A percentile compares a stretch with the other conserved stretches of the same genome.
Conservation (phyloP, 31 red algal genomes). For the Odonthalia washingtoniensis region DNA sequence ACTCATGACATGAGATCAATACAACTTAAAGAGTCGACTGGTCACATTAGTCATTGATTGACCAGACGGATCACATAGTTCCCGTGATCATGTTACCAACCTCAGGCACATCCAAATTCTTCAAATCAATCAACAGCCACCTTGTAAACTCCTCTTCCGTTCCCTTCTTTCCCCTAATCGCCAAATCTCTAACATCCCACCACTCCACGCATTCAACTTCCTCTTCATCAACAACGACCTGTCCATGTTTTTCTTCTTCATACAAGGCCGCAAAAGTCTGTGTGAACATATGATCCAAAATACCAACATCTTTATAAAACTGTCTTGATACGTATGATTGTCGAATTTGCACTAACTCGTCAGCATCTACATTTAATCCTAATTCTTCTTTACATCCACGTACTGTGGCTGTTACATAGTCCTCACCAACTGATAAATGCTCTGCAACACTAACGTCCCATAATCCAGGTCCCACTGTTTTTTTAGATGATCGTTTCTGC, state of each 20-base stretch:
- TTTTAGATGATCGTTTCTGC: slow-evolving; percentile 62
- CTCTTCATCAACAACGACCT: slow-evolving; percentile 35
- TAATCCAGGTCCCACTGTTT: slow-evolving; percentile 52
- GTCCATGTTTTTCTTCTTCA: slow-evolving; percentile 46
- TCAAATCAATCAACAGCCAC: slow-evolving; percentile 56
- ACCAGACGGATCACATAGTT: not conserved
- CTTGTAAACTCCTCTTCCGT: slow-evolving; percentile 36
- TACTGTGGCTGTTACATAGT: slow-evolving; percentile 40
- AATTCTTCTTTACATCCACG: slow-evolving; percentile 81
- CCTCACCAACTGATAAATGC: slow-evolving; percentile 74
- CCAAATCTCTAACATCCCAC: slow-evolving; percentile 36
- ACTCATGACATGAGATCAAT: too few relatives aligned
- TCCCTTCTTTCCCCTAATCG: slow-evolving; percentile 7
- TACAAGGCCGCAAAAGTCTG: slow-evolving; percentile 42
- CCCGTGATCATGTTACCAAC: slow-evolving; percentile 27
- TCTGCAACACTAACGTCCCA: slow-evolving; percentile 79
- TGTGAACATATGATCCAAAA: slow-evolving; percentile 59
- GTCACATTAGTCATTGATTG: not conserved
- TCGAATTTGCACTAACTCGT: slow-evolving; percentile 36
- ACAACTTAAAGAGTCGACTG: too few relatives aligned
- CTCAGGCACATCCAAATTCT: slow-evolving; percentile 35
- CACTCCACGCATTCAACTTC: slow-evolving; percentile 54
- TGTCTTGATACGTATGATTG: slow-evolving; percentile 44
- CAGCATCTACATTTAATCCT: slow-evolving; percentile 31
- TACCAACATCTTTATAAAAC: slow-evolving; percentile 36